Evolutionary conservation across 1,284 basidiomycete species (phyloP).

Genomic region (Athelia sp.): DNA sequence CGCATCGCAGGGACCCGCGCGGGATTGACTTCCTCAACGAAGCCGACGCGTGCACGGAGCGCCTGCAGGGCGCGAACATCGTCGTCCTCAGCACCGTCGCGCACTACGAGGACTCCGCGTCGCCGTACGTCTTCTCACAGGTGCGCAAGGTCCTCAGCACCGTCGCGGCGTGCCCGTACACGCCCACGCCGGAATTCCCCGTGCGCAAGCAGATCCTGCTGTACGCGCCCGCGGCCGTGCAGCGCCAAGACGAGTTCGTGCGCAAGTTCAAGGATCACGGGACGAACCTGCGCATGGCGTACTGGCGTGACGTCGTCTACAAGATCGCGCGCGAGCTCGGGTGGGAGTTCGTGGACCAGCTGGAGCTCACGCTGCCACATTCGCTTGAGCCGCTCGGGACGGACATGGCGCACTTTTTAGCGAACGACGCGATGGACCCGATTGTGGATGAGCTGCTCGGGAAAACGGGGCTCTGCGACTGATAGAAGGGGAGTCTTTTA

Average conservation of each 20-base stretch:
- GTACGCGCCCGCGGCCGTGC: not conserved
- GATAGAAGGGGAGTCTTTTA: not conserved
- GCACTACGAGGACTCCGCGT: not conserved
- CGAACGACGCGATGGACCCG: slow-evolving; percentile 5
- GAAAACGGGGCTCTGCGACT: slow-evolving; percentile 4
- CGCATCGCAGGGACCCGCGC: not conserved
- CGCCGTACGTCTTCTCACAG: not conserved
- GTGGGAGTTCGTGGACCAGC: slow-evolving; percentile 3
- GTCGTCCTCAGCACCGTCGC: slow-evolving; percentile 1
- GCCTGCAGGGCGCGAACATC: not conserved
- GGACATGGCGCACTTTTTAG: slow-evolving; percentile 4
- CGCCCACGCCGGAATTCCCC: not conserved
- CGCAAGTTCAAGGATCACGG: slow-evolving; percentile 4
- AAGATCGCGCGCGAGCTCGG: not conserved
- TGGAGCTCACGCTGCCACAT: slow-evolving; percentile 4
- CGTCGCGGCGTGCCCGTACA: not conserved
- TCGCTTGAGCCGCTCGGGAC: slow-evolving; percentile 1
- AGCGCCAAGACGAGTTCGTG: slow-evolving; percentile 3
- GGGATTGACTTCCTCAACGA: not conserved
- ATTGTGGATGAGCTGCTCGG: slow-evolving; percentile 5
- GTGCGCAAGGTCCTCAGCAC: not conserved
- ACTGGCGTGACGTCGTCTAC: not conserved
- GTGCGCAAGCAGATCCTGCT: not conserved
- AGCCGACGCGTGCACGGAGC: not conserved
- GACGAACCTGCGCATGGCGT: slow-evolving; percentile 2